phyloP scores from a whole-genome alignment of 768 basidiomycete species.

The Lactarius hengduanensis region DNA sequence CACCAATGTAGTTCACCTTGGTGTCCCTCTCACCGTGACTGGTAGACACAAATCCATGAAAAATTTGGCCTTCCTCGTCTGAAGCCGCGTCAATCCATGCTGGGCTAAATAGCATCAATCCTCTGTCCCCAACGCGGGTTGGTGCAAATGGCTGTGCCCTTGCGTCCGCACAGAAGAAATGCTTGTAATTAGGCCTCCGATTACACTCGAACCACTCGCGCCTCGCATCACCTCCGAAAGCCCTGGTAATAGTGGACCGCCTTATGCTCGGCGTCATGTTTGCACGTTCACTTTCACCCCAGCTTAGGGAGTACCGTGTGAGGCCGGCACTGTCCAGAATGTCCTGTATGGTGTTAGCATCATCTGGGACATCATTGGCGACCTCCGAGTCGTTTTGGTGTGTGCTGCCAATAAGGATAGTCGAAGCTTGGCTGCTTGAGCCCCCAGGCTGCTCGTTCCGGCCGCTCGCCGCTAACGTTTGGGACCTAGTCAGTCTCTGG shows the following conservation, averaged over 20 bases:
- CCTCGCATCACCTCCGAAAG: background rate
- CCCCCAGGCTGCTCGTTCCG: background rate
- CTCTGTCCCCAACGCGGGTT: background rate
- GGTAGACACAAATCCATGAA: background rate
- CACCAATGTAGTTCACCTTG: background rate
- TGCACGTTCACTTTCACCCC: background rate
- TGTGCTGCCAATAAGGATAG: background rate
- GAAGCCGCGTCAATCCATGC: background rate
- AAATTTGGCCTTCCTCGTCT: background rate
- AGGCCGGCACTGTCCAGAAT: background rate
- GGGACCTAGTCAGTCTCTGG: background rate
- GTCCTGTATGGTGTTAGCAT: background rate
- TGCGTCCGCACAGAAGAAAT: background rate
- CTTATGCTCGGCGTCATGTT: background rate
- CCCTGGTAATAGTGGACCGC: fast-evolving
- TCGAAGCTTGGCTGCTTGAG: background rate
- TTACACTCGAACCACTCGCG: background rate
- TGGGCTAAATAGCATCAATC: background rate
- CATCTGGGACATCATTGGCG: background rate
- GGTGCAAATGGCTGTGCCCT: background rate
- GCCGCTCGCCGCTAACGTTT: background rate
- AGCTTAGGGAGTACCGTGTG: background rate
- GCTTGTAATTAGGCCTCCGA: background rate
- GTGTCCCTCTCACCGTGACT: no score
- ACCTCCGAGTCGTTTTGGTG: background rate